Base-by-base conservation (phyloP, 805 yeast genomes). In the Myxozyma geophila region DNA sequence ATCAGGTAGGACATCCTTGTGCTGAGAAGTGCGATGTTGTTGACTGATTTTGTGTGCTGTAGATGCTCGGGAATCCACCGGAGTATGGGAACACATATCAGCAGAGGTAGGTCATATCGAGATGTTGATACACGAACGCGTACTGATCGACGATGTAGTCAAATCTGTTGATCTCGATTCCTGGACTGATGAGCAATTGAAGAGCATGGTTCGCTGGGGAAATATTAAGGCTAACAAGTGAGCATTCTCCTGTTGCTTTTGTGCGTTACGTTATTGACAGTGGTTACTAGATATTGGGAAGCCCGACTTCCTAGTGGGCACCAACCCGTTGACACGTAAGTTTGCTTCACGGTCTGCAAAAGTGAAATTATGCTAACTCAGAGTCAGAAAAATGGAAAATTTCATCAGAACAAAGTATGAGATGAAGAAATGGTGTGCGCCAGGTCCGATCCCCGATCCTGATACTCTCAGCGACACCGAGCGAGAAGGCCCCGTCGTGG, bases 61-160 rank as follows among this genome's bases (percentile, higher is more conserved):
- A 82, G 95, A 71, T 93, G 99, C 76, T 92, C 98, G 1, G 99
- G 99, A 1, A 89, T 93, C 67, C 99, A 93, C 75, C 82, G 98
- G 73, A 85, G 93, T 57, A 86, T 93, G 87, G 98, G 99, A 0
- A 92, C 98, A 0, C 99, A 93, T 77, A 91, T 93, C 53, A 87
- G 96, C 36, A 83, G 90, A 73, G 74, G 76, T 71, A 54, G 19
- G 67, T 15, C 52, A 48, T 15, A 19, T 17, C 52, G 12, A 10
- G 33, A 47, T 23, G 41, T 12, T n/a, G 10, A 23, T 15, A 28
- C 10, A 12, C 8, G 40, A 17, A 36, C 23, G 23, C 9, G 21
- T 39, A 23, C 44, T 41, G 47, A 39, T 39, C 12, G 17, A 37
- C 23, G 23, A 19, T 40, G 12, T 13, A 70, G 98, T 95, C 56